Percentiles rank a stretch among this genome's conserved stretches.
Evolutionary conservation across 2,329 filamentous ascomycete species (phyloP).

Genomic region (Ascochyta viciae-villosae): DNA sequence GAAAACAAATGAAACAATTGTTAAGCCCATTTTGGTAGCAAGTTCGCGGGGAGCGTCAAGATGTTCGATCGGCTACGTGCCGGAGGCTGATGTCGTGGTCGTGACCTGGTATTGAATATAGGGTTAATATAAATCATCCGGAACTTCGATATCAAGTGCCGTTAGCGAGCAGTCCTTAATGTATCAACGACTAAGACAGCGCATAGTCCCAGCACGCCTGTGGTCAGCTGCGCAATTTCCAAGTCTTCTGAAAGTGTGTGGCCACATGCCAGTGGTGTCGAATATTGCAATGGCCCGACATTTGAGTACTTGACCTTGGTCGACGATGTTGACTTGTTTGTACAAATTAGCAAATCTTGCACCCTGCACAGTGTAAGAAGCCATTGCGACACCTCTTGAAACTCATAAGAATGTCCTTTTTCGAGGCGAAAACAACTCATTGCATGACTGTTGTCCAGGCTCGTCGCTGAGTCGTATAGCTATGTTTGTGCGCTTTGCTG

Average conservation of each 20-base stretch:
- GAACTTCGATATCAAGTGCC: slow-evolving; percentile 21
- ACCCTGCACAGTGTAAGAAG: neutral
- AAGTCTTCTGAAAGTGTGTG: neutral
- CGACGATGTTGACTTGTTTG: neutral
- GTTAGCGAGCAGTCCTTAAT: slow-evolving; percentile 25
- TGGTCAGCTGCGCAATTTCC: slow-evolving; percentile 7
- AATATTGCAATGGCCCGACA: neutral
- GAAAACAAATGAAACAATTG: slow-evolving; percentile 25
- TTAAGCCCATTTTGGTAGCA: slow-evolving; percentile 9
- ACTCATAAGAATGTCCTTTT: too few species aligned
- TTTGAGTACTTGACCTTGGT: neutral
- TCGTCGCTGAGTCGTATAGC: too few species aligned
- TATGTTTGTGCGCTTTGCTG: too few species aligned
- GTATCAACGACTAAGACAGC: neutral
- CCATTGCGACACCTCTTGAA: neutral
- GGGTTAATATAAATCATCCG: slow-evolving; percentile 29
- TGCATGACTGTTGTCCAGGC: too few species aligned
- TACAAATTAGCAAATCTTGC: neutral
- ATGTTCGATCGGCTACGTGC: slow-evolving; percentile 10
- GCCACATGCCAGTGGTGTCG: neutral
- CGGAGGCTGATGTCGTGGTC: slow-evolving; percentile 6
- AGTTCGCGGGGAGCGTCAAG: slow-evolving; percentile 5
- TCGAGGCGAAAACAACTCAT: too few species aligned
- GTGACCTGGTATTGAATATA: slow-evolving; percentile 7
- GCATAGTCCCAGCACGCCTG: neutral